A percentile compares a stretch with the other conserved stretches of the same genome.
Evolutionary conservation across 805 yeast species (phyloP).

Genomic region (Hanseniaspora valbyensis): DNA sequence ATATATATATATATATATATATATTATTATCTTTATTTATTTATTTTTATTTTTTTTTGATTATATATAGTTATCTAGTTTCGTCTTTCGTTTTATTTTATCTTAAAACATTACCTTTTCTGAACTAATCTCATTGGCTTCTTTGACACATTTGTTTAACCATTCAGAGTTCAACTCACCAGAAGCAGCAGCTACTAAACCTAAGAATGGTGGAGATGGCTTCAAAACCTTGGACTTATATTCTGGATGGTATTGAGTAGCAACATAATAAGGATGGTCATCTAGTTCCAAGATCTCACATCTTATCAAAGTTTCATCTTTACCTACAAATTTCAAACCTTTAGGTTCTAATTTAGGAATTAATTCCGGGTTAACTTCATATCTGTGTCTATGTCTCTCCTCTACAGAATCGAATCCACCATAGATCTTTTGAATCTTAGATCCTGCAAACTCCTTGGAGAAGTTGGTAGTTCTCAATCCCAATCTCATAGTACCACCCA

Average conservation of each 20-base stretch:
- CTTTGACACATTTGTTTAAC: slow-evolving; percentile 17
- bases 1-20: no score
- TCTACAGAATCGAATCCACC: slow-evolving; percentile 56
- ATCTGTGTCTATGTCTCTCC: slow-evolving; percentile 98
- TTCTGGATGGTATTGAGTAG: slow-evolving; percentile 97
- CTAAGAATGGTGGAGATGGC: slow-evolving; percentile 93
- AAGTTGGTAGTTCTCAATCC: slow-evolving; percentile 88
- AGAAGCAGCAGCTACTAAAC: slow-evolving; percentile 87
- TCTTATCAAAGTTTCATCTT: slow-evolving; percentile 79
- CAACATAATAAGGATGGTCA: slow-evolving; percentile 83
- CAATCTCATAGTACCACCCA: slow-evolving; percentile 98
- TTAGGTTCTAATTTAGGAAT: slow-evolving; percentile 57
- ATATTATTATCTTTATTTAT: no score
- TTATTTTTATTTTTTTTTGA: not conserved
- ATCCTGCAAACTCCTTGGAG: slow-evolving; percentile 50
- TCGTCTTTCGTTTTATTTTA: not conserved
- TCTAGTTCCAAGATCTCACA: slow-evolving; percentile 88
- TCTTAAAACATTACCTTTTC: slow-evolving; percentile 27
- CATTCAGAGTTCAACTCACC: slow-evolving; percentile 67
- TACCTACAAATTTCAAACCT: slow-evolving; percentile 85
- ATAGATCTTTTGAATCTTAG: slow-evolving; percentile 60
- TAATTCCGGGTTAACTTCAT: slow-evolving; percentile 85
- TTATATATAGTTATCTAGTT: not conserved
- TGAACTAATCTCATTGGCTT: slow-evolving; percentile 23
- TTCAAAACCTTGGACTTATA: slow-evolving; percentile 91